Evolutionary conservation across 805 yeast genomes (phyloP), one percentile per base, ranked within the genome.

Genomic region (Saccharomyces mikatae): DNA sequence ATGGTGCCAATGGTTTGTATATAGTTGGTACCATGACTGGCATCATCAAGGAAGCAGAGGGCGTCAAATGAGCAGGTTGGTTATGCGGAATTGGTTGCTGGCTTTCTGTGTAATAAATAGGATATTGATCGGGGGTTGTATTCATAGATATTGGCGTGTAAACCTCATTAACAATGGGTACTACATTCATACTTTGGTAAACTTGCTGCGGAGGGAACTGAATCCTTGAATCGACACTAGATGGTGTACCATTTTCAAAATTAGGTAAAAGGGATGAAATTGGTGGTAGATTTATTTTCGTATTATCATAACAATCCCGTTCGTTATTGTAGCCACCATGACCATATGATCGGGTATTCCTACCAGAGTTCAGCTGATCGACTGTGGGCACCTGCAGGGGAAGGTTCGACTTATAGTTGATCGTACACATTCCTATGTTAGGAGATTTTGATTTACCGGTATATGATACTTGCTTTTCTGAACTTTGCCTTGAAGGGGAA

Each of bases 211-310:
- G 44, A 36, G 44, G 44, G 24, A 36, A 17, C 21, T 36, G 44
- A 36, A 36, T 10, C 44, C 44, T 36, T 36, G 44, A 6, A 8
- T 36, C 44, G 3, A 21, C 24, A 9, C 17, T 36, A 21, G 44
- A 10, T 1, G 24, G 44, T 36, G 44, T 5, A 17, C 24, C 26
- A 28, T n/a, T 36, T 5, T 41, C 29, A 22, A 30, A 31, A 21
- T 29, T n/a, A 17, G 52, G 29, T 22, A 54, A 46, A n/a, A 54
- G 26, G 10, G 52, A 44, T 4, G 57, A 41, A 27, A 54, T 54
- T 46, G 57, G 57, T 6, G 57, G 57, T 27, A 54, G 27, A 2
- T 27, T 48, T 21, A 54, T 44, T 36, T 36, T 36, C 2, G 44
- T 6, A 36, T 11, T n/a, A 17, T 36, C 9, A 21, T 36, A 36